These are phyloP conservation scores for Cystobasidiopsis lactophilus DNA, from an alignment of 768 basidiomycete species.

Conservation along the genomic window DNA sequence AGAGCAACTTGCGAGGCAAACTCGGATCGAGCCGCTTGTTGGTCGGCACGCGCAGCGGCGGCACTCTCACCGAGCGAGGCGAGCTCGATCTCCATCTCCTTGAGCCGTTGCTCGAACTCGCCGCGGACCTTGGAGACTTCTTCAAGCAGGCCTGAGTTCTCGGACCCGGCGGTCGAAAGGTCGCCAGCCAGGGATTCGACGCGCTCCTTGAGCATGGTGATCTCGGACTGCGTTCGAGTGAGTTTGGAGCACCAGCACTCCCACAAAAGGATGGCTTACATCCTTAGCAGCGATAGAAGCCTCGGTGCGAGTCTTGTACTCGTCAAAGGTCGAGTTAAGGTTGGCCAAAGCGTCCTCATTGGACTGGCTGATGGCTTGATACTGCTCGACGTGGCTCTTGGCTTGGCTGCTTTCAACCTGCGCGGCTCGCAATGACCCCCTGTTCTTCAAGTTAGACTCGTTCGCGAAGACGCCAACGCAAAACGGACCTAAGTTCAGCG, in stretches of 20 bases:
- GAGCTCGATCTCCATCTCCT: slow-evolving; percentile 1
- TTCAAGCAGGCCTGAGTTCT: slow-evolving; percentile 39
- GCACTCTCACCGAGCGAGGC: slow-evolving; percentile 38
- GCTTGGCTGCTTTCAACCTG: slow-evolving; percentile 55
- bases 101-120: slow-evolving; percentile 50
- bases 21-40: slow-evolving; percentile 33
- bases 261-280: slow-evolving; percentile 28
- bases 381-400: slow-evolving; percentile 53
- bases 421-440: slow-evolving; percentile 50
- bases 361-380: slow-evolving; percentile 62
- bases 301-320: slow-evolving; percentile 53
- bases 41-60: slow-evolving; percentile 39
- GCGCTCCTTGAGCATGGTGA: slow-evolving; percentile 40
- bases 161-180: slow-evolving; percentile 30
- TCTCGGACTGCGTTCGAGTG: slow-evolving; percentile 35
- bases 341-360: slow-evolving; percentile 53
- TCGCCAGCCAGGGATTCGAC: slow-evolving; percentile 37
- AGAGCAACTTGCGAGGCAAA: slow-evolving; percentile 45
- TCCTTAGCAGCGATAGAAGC: slow-evolving; percentile 43
- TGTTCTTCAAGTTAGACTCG: slow-evolving; percentile 20
- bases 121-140: slow-evolving; percentile 45
- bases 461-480: not conserved
- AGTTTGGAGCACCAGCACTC: not conserved
- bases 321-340: slow-evolving; percentile 50
- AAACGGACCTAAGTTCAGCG: slow-evolving; percentile 50